Base-by-base conservation (phyloP, 257 asterid species). In the Linderniella brevidens region DNA sequence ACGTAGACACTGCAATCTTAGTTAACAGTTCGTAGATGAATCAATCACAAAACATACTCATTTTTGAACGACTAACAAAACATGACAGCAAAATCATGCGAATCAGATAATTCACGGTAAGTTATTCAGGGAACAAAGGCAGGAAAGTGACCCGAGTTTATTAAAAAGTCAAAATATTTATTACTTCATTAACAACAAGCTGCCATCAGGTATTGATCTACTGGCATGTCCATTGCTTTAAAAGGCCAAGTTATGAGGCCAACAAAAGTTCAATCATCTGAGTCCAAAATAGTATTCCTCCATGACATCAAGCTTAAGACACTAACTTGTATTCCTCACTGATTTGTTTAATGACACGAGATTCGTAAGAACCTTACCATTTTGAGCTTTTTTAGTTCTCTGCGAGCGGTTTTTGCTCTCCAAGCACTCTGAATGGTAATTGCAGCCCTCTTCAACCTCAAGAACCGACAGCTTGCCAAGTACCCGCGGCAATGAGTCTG, bases 381-480 rank as follows among this genome's bases (percentile, higher is more conserved):
- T 61, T 50, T 70, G 58, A 64, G 73, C 47, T 50, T 55, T 29
- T 16, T 60, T 35, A 70, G 64, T 56, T 70, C 75, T 48, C 54
- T 53, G 39, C 50, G 19, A 48, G 73, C 75, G 19, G 39, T 19
- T 20, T 35, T 55, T 52, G 52, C 60, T 52, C 82, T 67, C 45
- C 73, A 74, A 19, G 66, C 64, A 48, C 78, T 70, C 57, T 74
- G 82, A 32, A 67, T 38, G 36, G 58, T 49, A 53, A 67, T 40
- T 41, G 75, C 65, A 36, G 82, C 82, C 15, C 55, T 40, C 57
- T 55, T 68, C 60, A 70, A 36, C 42, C 56, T 61, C 50, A 49
- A 36, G 56, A 64, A 74, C 36, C 42, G 17, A 52, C 46, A 38
- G 52, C 35, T 41, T 8, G 67, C 61, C 66, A 67, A 53, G 71